A percentile compares a stretch with the other conserved stretches of the same genome.
These are phyloP conservation scores for Leishmania major DNA, from an alignment of 208 protist genomes.

Conservation along the genomic window DNA sequence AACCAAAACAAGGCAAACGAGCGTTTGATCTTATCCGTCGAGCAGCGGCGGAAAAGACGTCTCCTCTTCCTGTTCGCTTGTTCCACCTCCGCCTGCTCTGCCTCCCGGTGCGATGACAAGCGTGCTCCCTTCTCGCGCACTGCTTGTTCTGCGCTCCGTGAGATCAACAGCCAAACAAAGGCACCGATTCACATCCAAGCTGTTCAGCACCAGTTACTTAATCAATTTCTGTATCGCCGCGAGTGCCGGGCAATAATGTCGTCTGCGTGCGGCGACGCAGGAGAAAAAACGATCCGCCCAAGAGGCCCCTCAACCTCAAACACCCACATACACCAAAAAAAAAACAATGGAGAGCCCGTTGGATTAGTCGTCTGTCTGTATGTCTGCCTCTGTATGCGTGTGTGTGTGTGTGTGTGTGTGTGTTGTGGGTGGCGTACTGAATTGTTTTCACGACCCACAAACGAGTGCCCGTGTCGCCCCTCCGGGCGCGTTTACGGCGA, in stretches of 20 bases:
- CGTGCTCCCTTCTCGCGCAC: background rate
- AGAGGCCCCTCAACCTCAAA: background rate
- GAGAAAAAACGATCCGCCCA: background rate
- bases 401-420: background rate
- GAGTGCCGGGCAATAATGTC: background rate
- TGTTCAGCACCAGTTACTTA: background rate
- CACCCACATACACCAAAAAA: background rate
- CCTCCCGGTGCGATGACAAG: background rate
- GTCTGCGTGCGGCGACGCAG: background rate
- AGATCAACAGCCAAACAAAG: background rate
- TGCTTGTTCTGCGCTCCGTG: background rate
- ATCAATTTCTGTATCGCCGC: background rate
- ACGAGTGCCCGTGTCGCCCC: background rate
- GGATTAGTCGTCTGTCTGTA: background rate
- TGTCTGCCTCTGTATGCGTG: background rate
- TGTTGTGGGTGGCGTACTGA: background rate
- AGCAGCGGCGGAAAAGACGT: background rate
- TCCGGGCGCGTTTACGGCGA: background rate
- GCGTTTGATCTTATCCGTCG: background rate
- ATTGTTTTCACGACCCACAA: background rate
- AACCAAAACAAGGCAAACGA: background rate
- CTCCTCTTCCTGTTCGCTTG: background rate
- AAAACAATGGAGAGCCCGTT: background rate
- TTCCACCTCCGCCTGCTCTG: background rate
- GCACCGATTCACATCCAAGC: background rate